These are phyloP conservation scores for Beauveria varroae DNA, from an alignment of 2,329 filamentous ascomycete species.

Conservation along the genomic window DNA sequence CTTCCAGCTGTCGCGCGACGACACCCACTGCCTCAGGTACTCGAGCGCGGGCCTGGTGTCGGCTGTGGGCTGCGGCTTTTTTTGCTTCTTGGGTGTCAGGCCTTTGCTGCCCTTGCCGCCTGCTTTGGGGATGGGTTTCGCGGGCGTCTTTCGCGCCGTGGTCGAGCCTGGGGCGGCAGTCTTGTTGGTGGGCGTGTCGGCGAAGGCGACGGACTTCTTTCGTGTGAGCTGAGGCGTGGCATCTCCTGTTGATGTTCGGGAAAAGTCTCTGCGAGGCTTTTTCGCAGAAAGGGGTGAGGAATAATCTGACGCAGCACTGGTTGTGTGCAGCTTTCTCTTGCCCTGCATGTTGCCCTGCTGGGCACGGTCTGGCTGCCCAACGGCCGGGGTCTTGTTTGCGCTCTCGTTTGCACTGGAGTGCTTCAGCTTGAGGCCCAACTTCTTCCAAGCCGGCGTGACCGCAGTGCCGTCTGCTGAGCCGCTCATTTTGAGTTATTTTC, in stretches of 20 bases:
- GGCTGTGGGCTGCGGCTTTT: conserved; percentile 27
- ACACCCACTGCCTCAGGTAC: conserved; percentile 72
- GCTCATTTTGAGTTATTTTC: conserved; percentile 8
- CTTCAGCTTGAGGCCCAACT: conserved; percentile 57
- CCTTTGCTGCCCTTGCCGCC: not conserved
- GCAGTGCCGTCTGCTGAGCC: conserved; percentile 2
- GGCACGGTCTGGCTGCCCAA: conserved; percentile 13
- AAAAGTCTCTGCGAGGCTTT: conserved; percentile 11
- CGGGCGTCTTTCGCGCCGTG: conserved; percentile 21
- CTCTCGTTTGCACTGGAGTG: conserved; percentile 11
- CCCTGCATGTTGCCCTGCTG: conserved; percentile 11
- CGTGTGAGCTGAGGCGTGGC: conserved; percentile 25
- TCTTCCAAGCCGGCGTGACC: conserved; percentile 47
- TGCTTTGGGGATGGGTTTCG: conserved; percentile 30
- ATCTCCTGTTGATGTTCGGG: conserved; percentile 2
- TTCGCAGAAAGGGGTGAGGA: conserved; percentile 8
- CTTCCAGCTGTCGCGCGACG: conserved; percentile 69
- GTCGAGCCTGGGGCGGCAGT: conserved; percentile 17
- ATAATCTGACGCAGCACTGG: conserved; percentile 9
- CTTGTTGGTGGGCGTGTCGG: conserved; percentile 20
- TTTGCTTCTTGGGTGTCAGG: conserved; percentile 25
- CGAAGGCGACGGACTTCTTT: conserved; percentile 43
- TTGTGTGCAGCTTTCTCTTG: conserved; percentile 11
- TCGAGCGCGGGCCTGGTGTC: conserved; percentile 59
- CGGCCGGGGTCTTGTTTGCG: conserved; percentile 6